Percentiles rank a stretch among this genome's conserved stretches.
Conservation (phyloP, 768 basidiomycete genomes). For the Collybiopsis luxurians region DNA sequence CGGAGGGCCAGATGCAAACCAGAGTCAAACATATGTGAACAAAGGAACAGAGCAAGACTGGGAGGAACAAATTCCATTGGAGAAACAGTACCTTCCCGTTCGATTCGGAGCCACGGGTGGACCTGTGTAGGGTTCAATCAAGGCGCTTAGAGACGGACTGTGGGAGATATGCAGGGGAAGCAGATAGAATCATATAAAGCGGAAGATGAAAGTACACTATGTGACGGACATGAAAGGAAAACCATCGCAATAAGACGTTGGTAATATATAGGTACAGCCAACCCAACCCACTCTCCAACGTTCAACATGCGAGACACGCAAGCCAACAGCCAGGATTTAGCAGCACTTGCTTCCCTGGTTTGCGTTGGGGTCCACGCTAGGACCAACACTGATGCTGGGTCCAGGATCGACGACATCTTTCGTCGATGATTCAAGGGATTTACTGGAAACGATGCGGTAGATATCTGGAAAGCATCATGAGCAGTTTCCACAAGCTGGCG, state of each 20-base stretch:
- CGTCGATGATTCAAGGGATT: constrained; percentile 83
- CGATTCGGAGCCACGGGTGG: no score
- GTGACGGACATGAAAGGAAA: background rate
- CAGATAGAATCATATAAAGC: background rate
- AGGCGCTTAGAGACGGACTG: background rate
- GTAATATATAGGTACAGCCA: background rate
- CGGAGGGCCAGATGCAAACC: no score
- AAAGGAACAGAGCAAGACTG: no score
- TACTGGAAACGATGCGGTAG: constrained; percentile 96
- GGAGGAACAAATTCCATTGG: no score
- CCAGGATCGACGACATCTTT: constrained; percentile 79
- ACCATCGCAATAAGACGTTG: background rate
- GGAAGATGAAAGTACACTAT: constrained; percentile 4
- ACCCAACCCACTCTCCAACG: background rate
- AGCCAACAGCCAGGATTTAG: constrained; percentile 27
- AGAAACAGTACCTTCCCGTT: no score
- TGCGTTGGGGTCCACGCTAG: constrained; percentile 62
- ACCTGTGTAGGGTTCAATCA: no score
- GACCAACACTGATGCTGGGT: constrained; percentile 82
- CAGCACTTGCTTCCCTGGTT: constrained; percentile 65
- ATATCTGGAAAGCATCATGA: constrained; percentile 60
- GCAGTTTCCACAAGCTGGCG: background rate
- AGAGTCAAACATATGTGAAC: no score
- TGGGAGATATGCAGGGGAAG: background rate
- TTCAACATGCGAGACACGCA: background rate